phyloP scores from a whole-genome alignment of 2,329 filamentous ascomycete genomes.

The Ophiostoma quercus region DNA sequence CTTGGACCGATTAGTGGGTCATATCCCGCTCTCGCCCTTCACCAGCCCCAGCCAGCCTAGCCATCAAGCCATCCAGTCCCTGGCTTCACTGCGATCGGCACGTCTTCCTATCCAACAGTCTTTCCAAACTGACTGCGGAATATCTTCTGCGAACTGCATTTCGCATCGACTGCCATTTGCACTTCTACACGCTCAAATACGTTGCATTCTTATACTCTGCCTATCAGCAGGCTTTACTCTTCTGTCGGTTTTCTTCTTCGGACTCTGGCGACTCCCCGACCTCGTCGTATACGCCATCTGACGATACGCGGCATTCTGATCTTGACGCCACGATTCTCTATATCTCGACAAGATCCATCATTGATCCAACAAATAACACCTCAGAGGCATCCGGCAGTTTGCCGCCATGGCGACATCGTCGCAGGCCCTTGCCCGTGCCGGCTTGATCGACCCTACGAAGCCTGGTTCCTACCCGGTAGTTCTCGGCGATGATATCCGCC shows the following conservation, averaged over 20 bases:
- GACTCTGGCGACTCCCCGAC: not conserved
- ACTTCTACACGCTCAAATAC: not conserved
- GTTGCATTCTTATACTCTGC: not conserved
- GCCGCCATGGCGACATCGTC: slow-evolving; percentile 27
- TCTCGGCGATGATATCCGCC: slow-evolving; percentile 52
- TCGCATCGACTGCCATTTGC: not conserved
- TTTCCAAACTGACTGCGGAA: not conserved
- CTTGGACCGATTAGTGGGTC: not conserved
- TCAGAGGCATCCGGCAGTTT: slow-evolving; percentile 1
- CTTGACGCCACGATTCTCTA: no score
- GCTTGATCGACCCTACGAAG: slow-evolving; percentile 54
- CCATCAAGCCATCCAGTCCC: not conserved
- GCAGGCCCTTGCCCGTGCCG: slow-evolving; percentile 26
- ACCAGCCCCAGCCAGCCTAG: not conserved
- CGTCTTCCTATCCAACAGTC: not conserved
- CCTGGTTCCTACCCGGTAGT: slow-evolving; percentile 57
- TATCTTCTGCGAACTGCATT: not conserved
- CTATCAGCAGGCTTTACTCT: not conserved
- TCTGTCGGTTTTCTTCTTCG: not conserved
- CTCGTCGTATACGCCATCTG: not conserved
- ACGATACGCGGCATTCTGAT: not conserved
- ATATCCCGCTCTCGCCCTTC: not conserved
- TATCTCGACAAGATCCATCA: not conserved
- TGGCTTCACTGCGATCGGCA: not conserved
- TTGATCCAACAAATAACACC: not conserved